Conservation (phyloP, 805 yeast species). For the Clavispora fructus region DNA sequence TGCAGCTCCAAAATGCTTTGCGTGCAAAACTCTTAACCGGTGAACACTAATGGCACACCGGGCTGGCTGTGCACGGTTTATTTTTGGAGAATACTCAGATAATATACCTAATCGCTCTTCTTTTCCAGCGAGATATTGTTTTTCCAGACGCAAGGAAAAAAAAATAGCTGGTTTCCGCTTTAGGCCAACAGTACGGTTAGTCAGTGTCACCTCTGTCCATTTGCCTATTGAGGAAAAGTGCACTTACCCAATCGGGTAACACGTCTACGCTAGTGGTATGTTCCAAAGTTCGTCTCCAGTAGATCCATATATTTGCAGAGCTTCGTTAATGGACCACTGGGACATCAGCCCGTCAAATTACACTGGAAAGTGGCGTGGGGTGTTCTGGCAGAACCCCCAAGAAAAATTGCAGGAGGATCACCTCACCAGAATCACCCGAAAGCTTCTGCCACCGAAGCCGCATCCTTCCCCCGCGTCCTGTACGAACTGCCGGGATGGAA, state of each 20-base stretch:
- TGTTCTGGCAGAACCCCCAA: no score
- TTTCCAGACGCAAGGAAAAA: no score
- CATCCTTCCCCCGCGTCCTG: neutral
- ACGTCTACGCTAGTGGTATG: neutral
- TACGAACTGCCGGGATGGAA: neutral
- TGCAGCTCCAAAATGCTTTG: no score
- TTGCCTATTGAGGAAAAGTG: slow-evolving; percentile 3
- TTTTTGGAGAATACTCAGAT: no score
- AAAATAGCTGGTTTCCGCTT: neutral
- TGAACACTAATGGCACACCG: no score
- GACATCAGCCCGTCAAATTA: no score
- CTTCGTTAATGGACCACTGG: neutral
- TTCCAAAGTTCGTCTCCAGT: neutral
- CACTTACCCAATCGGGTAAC: neutral
- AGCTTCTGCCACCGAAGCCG: neutral
- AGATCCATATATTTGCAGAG: neutral
- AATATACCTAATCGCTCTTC: no score
- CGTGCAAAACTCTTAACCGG: no score
- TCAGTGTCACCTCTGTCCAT: neutral
- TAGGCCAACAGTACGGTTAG: neutral
- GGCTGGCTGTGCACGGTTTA: no score
- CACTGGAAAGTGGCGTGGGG: no score
- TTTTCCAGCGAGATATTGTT: no score
- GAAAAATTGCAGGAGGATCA: no score
- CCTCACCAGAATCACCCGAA: neutral